phyloP scores from a whole-genome alignment of 495 filamentous ascomycete genomes.

The Hypoxylon fuscum region DNA sequence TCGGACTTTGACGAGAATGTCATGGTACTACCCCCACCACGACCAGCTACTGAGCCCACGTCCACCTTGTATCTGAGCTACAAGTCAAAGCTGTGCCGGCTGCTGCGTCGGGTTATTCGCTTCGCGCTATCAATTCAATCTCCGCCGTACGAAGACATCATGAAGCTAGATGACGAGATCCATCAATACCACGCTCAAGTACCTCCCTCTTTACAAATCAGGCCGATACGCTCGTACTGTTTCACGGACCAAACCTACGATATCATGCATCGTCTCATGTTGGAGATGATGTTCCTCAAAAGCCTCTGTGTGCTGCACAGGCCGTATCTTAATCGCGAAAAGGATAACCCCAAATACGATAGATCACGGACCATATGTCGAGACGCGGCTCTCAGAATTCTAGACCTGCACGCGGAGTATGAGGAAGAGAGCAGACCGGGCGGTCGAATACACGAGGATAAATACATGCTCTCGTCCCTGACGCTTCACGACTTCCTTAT shows the following conservation, averaged over 20 bases:
- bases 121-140: slow-evolving; percentile 43
- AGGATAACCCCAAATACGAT: slow-evolving; percentile 42
- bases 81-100: slow-evolving; percentile 51
- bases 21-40: slow-evolving; percentile 47
- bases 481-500: slow-evolving; percentile 55
- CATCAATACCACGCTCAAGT: slow-evolving; percentile 42
- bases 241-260: slow-evolving; percentile 47
- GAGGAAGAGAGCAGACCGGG: slow-evolving; percentile 49
- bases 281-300: slow-evolving; percentile 51
- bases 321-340: slow-evolving; percentile 47
- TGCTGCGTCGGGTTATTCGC: slow-evolving; percentile 51
- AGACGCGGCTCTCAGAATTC: slow-evolving; percentile 51
- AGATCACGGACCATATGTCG: slow-evolving; percentile 50
- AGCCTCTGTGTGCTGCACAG: slow-evolving; percentile 55
- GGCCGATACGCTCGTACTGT: slow-evolving; percentile 44
- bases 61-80: slow-evolving; percentile 52
- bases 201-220: slow-evolving; percentile 42
- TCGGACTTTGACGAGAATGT: slow-evolving; percentile 56
- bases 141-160: slow-evolving; percentile 46
- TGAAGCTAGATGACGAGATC: slow-evolving; percentile 49
- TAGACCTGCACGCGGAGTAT: slow-evolving; percentile 49
- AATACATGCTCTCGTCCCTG: slow-evolving; percentile 50
- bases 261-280: slow-evolving; percentile 49
- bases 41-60: slow-evolving; percentile 55
- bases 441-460: slow-evolving; percentile 49